Conservation (phyloP, 2,329 filamentous ascomycete genomes). For the Aspergillus sergii region DNA sequence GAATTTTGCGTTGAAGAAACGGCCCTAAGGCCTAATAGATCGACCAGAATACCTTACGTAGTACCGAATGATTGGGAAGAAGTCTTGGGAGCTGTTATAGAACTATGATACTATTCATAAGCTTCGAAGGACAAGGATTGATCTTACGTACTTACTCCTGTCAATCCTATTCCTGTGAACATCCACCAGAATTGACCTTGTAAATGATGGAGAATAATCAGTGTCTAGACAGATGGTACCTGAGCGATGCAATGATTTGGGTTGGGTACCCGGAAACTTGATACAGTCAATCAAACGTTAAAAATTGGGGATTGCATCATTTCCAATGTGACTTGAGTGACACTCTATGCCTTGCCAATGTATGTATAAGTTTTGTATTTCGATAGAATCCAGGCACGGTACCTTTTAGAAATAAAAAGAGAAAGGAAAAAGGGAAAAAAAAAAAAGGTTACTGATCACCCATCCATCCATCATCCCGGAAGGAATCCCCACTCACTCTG, state of each 20-base stretch:
- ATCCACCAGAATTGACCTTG: neutral
- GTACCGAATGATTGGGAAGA: neutral
- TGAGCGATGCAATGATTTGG: neutral
- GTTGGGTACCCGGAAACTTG: neutral
- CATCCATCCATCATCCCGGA: neutral
- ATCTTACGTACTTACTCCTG: neutral
- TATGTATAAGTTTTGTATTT: neutral
- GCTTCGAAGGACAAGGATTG: neutral
- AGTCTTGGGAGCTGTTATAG: neutral
- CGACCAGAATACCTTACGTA: neutral
- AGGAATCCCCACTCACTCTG: neutral
- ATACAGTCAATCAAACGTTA: conserved; percentile 2
- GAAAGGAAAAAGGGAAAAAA: no score
- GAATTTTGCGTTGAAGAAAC: neutral
- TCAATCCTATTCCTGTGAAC: neutral
- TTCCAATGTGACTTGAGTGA: neutral
- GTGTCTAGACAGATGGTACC: neutral
- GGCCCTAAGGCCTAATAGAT: neutral
- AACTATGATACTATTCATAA: neutral
- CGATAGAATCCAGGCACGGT: neutral
- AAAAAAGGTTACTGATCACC: neutral
- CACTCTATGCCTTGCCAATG: neutral
- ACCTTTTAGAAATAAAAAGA: neutral
- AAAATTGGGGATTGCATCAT: conserved; percentile 1
- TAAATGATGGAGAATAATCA: neutral